Conservation (phyloP, 495 filamentous ascomycete genomes). For the Cercophora sp. region DNA sequence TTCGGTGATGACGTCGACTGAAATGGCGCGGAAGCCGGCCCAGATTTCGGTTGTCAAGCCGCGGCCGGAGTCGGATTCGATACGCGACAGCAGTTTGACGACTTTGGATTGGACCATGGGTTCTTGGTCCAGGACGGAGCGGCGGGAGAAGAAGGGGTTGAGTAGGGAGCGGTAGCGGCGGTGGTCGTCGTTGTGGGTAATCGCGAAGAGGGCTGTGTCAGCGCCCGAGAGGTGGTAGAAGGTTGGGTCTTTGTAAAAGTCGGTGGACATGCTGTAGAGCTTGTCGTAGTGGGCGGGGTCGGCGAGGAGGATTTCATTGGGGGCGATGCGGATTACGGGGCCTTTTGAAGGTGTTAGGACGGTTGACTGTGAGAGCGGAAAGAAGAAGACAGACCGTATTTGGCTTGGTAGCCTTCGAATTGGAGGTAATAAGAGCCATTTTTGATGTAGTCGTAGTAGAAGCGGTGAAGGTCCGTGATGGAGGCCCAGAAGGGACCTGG, state of each 20-base stretch:
- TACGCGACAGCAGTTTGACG: neutral
- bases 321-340: constrained; percentile 35
- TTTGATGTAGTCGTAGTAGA: constrained; percentile 11
- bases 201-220: constrained; percentile 18
- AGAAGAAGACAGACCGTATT: neutral
- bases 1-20: neutral
- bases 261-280: constrained; percentile 27
- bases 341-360: neutral
- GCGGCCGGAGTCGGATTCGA: neutral
- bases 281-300: constrained; percentile 35
- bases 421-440: constrained; percentile 1
- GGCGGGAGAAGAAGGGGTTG: constrained; percentile 42
- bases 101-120: constrained; percentile 21
- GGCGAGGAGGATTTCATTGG: constrained; percentile 35
- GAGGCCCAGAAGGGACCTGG: constrained; percentile 13
- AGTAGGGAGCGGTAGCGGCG: constrained; percentile 28
- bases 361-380: neutral
- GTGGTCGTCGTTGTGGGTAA: constrained; percentile 30
- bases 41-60: neutral
- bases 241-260: constrained; percentile 25
- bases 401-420: neutral
- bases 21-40: neutral
- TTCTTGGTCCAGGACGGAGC: constrained; percentile 30
- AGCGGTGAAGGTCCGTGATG: neutral
- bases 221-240: constrained; percentile 5